Conservation (phyloP, 805 yeast genomes). For the Kodamaea kaohsiungensis region DNA sequence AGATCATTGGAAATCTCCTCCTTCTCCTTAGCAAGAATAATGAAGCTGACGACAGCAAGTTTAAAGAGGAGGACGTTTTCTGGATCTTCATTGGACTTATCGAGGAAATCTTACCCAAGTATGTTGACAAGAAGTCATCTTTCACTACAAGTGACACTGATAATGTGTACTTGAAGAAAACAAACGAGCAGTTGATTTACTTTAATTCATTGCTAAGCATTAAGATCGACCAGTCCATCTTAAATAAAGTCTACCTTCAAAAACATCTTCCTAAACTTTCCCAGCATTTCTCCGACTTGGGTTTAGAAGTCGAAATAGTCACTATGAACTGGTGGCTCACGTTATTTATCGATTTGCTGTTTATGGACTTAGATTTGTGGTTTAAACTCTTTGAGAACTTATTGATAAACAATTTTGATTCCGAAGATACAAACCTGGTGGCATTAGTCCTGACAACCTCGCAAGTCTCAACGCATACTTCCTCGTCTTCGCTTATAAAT, state of each 20-base stretch:
- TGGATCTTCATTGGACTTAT: constrained; percentile 52
- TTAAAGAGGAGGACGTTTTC: constrained; percentile 49
- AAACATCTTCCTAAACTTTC: constrained; percentile 40
- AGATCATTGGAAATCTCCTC: constrained; percentile 53
- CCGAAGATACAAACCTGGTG: background rate
- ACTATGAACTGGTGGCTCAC: constrained; percentile 60
- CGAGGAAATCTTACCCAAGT: constrained; percentile 50
- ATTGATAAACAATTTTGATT: constrained; percentile 17
- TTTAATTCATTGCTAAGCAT: constrained; percentile 26
- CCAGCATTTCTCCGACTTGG: constrained; percentile 32
- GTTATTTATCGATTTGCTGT: constrained; percentile 46
- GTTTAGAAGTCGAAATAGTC: constrained; percentile 49
- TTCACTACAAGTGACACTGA: background rate
- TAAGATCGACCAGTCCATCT: constrained; percentile 40
- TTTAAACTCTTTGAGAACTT: constrained; percentile 54
- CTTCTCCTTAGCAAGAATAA: constrained; percentile 19
- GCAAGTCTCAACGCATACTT: background rate
- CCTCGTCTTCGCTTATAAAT: background rate
- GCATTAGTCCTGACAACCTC: background rate
- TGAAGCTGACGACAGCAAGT: constrained; percentile 10
- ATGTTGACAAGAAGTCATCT: constrained; percentile 14
- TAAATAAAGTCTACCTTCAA: constrained; percentile 33
- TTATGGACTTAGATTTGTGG: constrained; percentile 51
- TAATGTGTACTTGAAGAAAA: constrained; percentile 7
- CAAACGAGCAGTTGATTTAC: constrained; percentile 8